Evolutionary conservation across 805 yeast species (phyloP), one percentile per base, ranked within the genome.

Genomic region (Maudiozyma saulgeensis): DNA sequence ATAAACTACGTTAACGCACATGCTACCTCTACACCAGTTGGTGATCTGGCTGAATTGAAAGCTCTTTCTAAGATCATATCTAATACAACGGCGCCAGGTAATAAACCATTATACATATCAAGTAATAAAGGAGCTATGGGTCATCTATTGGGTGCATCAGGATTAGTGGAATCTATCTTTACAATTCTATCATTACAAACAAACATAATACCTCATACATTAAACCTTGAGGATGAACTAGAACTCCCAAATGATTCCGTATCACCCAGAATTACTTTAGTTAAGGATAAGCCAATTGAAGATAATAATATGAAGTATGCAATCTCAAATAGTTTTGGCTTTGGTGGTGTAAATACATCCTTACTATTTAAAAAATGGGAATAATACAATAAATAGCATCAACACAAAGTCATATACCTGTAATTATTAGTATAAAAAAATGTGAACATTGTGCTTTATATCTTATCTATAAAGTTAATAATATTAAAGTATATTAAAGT

Each of bases 101-200:
- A 48, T 7, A 44, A 34, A 13, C 53, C 56, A 9, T 54, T 82
- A 13, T 71, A 73, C 41, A 79, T 93, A 1, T 80, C 93, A 1
- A 85, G 96, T 2, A 87, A 89, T 16, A 93, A 93, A 64, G 95
- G 97, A 1, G 79, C 96, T 0, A 84, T 86, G 40, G 99, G 99
- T 0, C 99, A 93, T 67, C 71, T 91, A 19, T 70, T 93, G 28
- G 99, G 99, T 1, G 99, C 96, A 1, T 93, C 99, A 0, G 99
- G 99, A 5, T 81, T 96, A 0, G 87, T 93, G 3, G 99, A 93
- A 60, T 79, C 95, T 3, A 81, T 89, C 1, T 87, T 87, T 64
- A 81, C 96, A 0, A 68, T 88, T 2, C 61, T 82, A 59, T 81
- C 96, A 0, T 58, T 91, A 43, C 63, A 76, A 39, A 63, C 79